Evolutionary conservation across 768 basidiomycete genomes (phyloP), one percentile per base, ranked within the genome.

Genomic region (Pisolithus marmoratus): DNA sequence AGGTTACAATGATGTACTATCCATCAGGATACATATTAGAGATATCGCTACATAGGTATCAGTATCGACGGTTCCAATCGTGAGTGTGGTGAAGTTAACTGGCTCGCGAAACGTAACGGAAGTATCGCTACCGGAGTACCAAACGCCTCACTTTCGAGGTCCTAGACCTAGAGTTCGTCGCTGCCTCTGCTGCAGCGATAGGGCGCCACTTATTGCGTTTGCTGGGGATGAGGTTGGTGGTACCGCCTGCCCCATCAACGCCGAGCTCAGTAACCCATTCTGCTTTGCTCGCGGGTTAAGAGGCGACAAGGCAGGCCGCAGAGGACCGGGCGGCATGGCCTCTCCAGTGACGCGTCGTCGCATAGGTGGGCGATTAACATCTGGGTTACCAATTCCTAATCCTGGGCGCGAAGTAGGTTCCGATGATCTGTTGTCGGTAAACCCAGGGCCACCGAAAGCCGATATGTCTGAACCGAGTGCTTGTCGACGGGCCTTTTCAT

Each of bases 401-500:
- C 52, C 67, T 27, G 55, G 45, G 7, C 58, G 50, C 23, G 46
- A 49, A 11, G 26, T 8, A 42, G 50, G 53, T 27, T 62, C 66
- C 23, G 58, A 62, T 44, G 57, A 58, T 64, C 62, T 61, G 37
- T 77, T 34, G 68, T 71, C 47, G 75, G 78, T 51, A 70, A 8
- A 14, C 12, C 49, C 40, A n/a, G 54, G 74, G 74, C 12, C 75
- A 79, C 6, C 69, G 51, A 83, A 77, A 1, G 81, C 69, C 2
- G 77, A 65, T 1, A 66, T 72, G 50, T 92, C 87, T 14, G 76
- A 70, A n/a, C 87, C 87, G 7, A 86, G 71, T 0, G 84, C 82
- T 57, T 83, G 85, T 36, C 94, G 76, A 26, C 94, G 82, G 4
- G 93, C 82, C 64, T 94, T 94, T 72, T 98, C 94, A 63, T 98